These are phyloP conservation scores for Apodospora peruviana DNA, from an alignment of 495 filamentous ascomycete species.

Conservation along the genomic window DNA sequence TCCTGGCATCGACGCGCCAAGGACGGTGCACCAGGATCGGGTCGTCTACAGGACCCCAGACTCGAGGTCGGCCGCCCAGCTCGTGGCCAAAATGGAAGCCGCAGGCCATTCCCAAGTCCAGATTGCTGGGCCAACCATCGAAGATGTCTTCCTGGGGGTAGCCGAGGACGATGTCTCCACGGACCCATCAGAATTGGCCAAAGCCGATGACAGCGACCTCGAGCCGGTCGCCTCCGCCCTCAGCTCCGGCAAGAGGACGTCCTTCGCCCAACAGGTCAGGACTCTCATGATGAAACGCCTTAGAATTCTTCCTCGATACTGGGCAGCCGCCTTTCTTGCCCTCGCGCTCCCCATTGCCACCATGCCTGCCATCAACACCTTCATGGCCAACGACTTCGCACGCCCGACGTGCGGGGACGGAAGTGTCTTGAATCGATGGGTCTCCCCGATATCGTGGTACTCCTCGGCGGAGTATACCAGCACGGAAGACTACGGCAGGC, in stretches of 20 bases:
- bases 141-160: conserved; percentile 75
- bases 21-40: conserved; percentile 55
- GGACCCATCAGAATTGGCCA: neutral
- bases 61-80: conserved; percentile 52
- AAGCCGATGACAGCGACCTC: neutral
- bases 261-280: conserved; percentile 13
- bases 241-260: conserved; percentile 7
- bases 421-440: neutral
- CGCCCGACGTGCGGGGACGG: neutral
- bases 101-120: conserved; percentile 57
- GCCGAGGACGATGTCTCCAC: conserved; percentile 52
- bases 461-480: too few species aligned
- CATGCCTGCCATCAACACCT: conserved; percentile 14
- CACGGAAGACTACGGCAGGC: neutral
- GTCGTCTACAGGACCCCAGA: conserved; percentile 60
- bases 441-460: neutral
- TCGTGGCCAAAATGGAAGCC: conserved; percentile 58
- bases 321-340: conserved; percentile 11
- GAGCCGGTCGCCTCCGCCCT: conserved; percentile 5
- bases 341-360: conserved; percentile 14
- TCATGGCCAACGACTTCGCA: conserved; percentile 1
- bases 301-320: conserved; percentile 14
- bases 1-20: conserved; percentile 35
- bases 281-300: conserved; percentile 15
- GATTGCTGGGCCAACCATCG: conserved; percentile 73